phyloP scores from a whole-genome alignment of 345 rosid genomes.

The Syzygium aqueum region DNA sequence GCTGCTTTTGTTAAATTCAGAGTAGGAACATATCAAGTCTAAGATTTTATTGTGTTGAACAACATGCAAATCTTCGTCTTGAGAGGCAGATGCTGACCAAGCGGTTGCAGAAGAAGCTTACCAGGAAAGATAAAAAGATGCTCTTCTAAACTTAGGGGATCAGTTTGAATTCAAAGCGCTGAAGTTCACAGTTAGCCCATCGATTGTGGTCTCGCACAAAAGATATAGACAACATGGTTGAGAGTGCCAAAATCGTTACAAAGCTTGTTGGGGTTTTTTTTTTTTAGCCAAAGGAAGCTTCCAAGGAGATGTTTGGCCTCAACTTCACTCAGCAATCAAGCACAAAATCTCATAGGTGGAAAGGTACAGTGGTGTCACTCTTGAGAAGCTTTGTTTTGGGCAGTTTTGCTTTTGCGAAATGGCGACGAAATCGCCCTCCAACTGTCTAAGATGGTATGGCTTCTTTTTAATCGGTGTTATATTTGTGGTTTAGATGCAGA shows the following conservation, averaged over 20 bases:
- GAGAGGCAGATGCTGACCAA: constrained; percentile 34
- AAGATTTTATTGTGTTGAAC: neutral
- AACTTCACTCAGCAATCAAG: constrained; percentile 14
- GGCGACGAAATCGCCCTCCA: neutral
- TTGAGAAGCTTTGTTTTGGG: neutral
- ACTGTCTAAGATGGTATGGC: too few relatives aligned
- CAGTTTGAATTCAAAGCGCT: too few relatives aligned
- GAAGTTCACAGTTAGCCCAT: too few relatives aligned
- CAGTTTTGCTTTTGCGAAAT: neutral
- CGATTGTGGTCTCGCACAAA: neutral
- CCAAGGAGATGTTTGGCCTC: constrained; percentile 37
- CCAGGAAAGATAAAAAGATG: too few relatives aligned
- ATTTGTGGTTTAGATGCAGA: neutral
- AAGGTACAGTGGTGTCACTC: neutral
- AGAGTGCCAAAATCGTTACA: constrained; percentile 27
- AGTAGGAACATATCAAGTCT: neutral
- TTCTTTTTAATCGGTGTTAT: neutral
- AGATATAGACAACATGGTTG: constrained; percentile 21
- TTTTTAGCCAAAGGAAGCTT: constrained; percentile 14
- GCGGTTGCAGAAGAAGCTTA: constrained; percentile 23
- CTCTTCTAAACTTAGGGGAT: too few relatives aligned
- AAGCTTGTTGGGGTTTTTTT: constrained; percentile 25
- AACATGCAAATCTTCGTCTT: constrained; percentile 22
- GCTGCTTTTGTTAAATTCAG: neutral
- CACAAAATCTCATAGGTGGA: constrained; percentile 14